Evolutionary conservation across 192 early-diverging fungal genomes (phyloP), one percentile per base, ranked within the genome.

Genomic region (Entomortierella beljakovae): DNA sequence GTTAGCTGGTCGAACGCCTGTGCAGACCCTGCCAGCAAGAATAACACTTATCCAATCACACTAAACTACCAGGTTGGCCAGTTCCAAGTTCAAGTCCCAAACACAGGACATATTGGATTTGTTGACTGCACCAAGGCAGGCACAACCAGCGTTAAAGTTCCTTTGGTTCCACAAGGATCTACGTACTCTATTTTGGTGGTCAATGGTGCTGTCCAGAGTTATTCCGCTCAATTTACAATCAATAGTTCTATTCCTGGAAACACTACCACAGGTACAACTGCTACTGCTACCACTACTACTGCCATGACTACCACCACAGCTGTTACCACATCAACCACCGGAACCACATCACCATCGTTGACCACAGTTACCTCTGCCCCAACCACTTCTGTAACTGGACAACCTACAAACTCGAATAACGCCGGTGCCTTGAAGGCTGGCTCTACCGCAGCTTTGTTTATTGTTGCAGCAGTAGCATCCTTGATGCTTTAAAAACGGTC

Each of bases 181-280:
- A 52, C 20, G 15, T 76, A 76, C 52, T 76, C 65, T 0, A 76
- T 76, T 53, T 25, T 68, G n/a, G 65, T 76, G 29, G 28, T 32
- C 26, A 49, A 76, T 38, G 72, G 63, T 20, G 57, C 31, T 18
- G 51, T 37, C 65, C 73, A 62, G 42, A 38, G 40, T 22, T 76
- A 76, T 32, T 68, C 73, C 25, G 65, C 65, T 9, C 54, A 42
- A 28, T 68, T 76, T 43, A 63, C 59, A 6, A 76, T 76, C 60
- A 9, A 38, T 38, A 63, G 73, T 57, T 62, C 33, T 6, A 31
- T 76, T 18, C 46, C 64, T 20, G 56, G 48, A 64, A 15, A 8
- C 6, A 31, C n/a, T 34, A 58, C 40, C 8, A 40, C 57, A 8
- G 26, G 52, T 18, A 26, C 58, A 20, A 6, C 25, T 2, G 7